Conservation (phyloP, 306 rosid genomes). For the Citrullus mucosospermus region DNA sequence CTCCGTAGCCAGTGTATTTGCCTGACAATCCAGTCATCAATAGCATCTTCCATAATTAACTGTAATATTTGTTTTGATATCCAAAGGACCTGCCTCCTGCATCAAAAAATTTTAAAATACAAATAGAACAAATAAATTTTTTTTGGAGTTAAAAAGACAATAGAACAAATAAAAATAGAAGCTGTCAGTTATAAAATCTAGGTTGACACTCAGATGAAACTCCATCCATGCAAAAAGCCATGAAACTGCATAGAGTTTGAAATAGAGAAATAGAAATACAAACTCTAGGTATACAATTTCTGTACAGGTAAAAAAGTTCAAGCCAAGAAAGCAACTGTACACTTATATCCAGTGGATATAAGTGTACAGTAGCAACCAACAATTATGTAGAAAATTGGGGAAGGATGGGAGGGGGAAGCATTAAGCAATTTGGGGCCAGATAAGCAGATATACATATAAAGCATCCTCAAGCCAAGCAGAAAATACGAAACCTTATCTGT, state of each 20-base stretch:
- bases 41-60: constrained; percentile 87
- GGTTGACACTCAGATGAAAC: background rate
- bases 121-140: background rate
- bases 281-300: background rate
- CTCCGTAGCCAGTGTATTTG: constrained; percentile 81
- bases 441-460: background rate
- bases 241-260: background rate
- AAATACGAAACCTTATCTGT: background rate
- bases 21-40: constrained; percentile 85
- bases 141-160: background rate
- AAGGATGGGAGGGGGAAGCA: too few relatives aligned
- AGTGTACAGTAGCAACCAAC: background rate
- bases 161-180: background rate
- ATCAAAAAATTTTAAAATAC: constrained; percentile 9
- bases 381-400: background rate
- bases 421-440: background rate
- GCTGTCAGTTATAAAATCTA: constrained; percentile 9
- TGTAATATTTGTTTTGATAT: constrained; percentile 94
- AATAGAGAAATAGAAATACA: background rate
- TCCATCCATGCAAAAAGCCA: background rate
- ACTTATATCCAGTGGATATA: background rate
- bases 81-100: constrained; percentile 97
- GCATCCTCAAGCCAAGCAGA: background rate
- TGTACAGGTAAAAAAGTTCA: background rate
- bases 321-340: background rate